phyloP scores from a whole-genome alignment of 331 rosid species.

The Malus hybrid region DNA sequence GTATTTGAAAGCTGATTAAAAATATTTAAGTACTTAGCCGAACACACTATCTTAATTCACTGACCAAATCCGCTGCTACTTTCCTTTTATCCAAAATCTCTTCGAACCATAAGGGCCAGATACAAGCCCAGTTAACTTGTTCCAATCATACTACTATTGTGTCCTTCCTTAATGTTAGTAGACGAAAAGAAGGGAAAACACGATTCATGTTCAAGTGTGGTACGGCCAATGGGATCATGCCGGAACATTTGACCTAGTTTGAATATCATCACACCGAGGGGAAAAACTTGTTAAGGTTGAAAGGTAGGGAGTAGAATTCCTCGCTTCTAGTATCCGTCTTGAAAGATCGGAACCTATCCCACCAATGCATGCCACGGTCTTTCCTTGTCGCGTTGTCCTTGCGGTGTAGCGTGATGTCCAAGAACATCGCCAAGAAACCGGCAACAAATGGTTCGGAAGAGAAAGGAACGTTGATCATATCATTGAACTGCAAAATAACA shows the following conservation, averaged over 20 bases:
- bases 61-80: no score
- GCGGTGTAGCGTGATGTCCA: slow-evolving; percentile 36
- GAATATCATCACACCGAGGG: slow-evolving; percentile 45
- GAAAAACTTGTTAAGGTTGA: slow-evolving; percentile 62
- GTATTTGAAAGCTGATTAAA: no score
- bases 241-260: neutral
- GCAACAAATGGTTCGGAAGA: slow-evolving; percentile 54
- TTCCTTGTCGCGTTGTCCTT: slow-evolving; percentile 37
- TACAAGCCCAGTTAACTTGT: no score
- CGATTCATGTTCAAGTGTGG: neutral
- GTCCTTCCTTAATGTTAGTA: neutral
- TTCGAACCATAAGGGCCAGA: no score
- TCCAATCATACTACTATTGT: neutral
- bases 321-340: slow-evolving; percentile 49
- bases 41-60: no score
- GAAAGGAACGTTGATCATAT: slow-evolving; percentile 55
- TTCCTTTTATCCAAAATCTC: neutral
- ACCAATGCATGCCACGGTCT: slow-evolving; percentile 60
- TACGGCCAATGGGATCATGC: neutral
- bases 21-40: no score
- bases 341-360: slow-evolving; percentile 44
- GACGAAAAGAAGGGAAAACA: neutral
- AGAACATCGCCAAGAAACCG: slow-evolving; percentile 35
- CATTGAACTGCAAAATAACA: slow-evolving; percentile 39
- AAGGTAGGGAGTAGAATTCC: slow-evolving; percentile 54